Base-by-base conservation (phyloP, 2,329 filamentous ascomycete genomes). In the Colletotrichum somersetense region DNA sequence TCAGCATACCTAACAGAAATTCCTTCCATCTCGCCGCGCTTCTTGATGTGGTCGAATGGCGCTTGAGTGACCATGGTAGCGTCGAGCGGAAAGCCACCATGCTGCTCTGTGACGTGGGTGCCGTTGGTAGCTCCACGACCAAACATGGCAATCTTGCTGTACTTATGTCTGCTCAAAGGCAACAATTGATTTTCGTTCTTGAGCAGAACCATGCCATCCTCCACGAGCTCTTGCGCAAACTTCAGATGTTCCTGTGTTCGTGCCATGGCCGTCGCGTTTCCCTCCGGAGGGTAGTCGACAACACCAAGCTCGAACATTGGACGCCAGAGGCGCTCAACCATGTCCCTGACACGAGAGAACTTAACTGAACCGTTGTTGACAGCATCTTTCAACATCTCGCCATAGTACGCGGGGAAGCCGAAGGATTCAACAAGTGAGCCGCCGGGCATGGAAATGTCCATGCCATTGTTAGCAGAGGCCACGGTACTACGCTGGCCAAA, bases 281-380 rank as follows among this genome's bases (percentile, higher is more conserved):
- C 48, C 5, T 38, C 52, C 4, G 78, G 79, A 0, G 59, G 69
- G 14, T 72, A 40, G 35, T 72, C 69, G 3, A 72, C 48, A 16
- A 42, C 38, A 23, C 57, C 53, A 5, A 48, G 8, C 10, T 67
- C 64, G 35, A 68, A 62, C 65, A 68, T 72, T 33, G 58, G 50
- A 7, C 44, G 42, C 18, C 65, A 59, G 8, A 68, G 53, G 16
- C 53, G 55, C 16, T 55, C 50, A n/a, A 65, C 53, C n/a, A 62
- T 57, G 20, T 59, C 35, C 8, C 38, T 50, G 42, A 66, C 26
- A n/a, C 52, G 62, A 2, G 38, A 42, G 14, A 42, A 42, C 52
- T n/a, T 16, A 52, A 97, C 84, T 5, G 92, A 94, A 4, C 90
- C 90, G 75, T 97, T 96, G 48, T 95, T 83, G 7, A 93, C 88